Percentiles rank a stretch among this genome's conserved stretches.
phyloP scores from a whole-genome alignment of 106 monocot species.

The Gastrodia elata region DNA sequence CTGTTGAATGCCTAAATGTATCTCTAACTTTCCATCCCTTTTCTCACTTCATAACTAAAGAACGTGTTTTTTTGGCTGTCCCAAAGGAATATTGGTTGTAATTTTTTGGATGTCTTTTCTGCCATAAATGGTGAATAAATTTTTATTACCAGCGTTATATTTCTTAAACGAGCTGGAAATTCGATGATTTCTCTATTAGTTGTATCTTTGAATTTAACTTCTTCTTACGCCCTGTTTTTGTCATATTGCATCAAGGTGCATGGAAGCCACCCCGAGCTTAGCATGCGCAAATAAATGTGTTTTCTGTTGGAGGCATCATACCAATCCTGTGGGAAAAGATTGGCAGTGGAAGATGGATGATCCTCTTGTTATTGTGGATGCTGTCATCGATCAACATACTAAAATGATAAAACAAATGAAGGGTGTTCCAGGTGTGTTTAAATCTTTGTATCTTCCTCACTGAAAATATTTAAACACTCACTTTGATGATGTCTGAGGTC shows the following conservation, averaged over 20 bases:
- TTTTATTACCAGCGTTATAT: neutral
- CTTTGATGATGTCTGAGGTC: neutral
- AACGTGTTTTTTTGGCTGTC: neutral
- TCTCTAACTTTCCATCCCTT: neutral
- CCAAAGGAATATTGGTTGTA: neutral
- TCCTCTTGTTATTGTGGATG: conserved; percentile 79
- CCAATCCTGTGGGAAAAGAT: conserved; percentile 93
- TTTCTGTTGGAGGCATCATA: conserved; percentile 99
- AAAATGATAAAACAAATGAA: conserved; percentile 99
- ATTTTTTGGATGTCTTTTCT: neutral
- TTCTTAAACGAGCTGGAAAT: neutral
- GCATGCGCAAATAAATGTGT: conserved; percentile 99
- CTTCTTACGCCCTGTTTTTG: neutral
- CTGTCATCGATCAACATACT: conserved; percentile 75
- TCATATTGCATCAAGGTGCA: conserved; percentile 41
- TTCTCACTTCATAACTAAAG: neutral
- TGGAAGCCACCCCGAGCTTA: conserved; percentile 98
- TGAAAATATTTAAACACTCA: neutral
- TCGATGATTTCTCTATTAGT: neutral
- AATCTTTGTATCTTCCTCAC: neutral
- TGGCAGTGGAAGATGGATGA: conserved; percentile 98
- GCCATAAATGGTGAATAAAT: neutral
- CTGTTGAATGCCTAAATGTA: neutral
- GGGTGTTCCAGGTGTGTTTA: conserved; percentile 83
- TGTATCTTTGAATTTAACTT: neutral